Base-by-base conservation (phyloP, 805 yeast genomes). In the Sugiyamaella chiloensis region DNA sequence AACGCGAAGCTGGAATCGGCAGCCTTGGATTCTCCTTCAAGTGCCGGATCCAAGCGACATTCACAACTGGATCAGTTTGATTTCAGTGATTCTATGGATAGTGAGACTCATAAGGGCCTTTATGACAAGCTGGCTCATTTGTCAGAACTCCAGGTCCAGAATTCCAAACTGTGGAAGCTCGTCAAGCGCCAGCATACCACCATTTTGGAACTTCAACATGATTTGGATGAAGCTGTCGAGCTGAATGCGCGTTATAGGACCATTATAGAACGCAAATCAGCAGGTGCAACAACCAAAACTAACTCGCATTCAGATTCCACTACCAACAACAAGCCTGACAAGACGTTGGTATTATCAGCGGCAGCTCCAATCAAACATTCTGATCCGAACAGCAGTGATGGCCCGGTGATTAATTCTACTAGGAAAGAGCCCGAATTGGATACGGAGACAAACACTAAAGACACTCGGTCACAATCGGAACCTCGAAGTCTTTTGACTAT, bases 91-190 rank as follows among this genome's bases (percentile, higher is more conserved):
- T 11, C 8, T 8, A 11, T 31, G 7, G 17, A 8, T 8, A 19
- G 12, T 12, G 9, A 7, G 12, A 27, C 19, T 21, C 6, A 17
- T 17, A 11, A 16, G 2, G 5, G 17, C 27, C 34, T 30, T 14
- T 42, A 40, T 7, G 57, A 56, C 16, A 48, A 54, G 39, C 42
- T 48, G 20, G 24, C 47, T 8, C 55, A 53, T 44, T 36, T 56
- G 19, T 37, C 55, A 5, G 54, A 53, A 42, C 34, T 53, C 21
- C 52, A 49, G 44, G 30, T 42, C 27, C 59, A 57, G 46, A 57
- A 56, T 39, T 35, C 56, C 5, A 58, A 57, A 44, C 52, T 57
- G 27, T 56, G 60, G 60, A 29, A 48, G 34, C 40, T 56, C 39
- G 58, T 56, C 36, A 51, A 51, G 30, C 46, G 53, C 30, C 61